These are phyloP conservation scores for Penicillium griseofulvum DNA, from an alignment of 2,329 filamentous ascomycete genomes.

Conservation along the genomic window DNA sequence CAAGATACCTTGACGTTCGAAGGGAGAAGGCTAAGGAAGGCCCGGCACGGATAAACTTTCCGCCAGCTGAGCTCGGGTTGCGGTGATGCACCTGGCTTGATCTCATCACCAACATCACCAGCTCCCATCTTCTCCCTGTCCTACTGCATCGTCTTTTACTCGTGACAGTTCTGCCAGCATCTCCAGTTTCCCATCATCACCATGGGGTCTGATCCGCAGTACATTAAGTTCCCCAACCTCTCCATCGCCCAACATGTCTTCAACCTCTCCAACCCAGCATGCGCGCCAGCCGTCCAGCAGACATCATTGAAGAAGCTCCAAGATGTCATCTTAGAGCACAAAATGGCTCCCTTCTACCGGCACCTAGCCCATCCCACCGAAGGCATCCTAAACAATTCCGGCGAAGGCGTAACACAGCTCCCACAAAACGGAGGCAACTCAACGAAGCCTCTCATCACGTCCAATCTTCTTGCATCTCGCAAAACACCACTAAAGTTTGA, in stretches of 20 bases:
- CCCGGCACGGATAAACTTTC: constrained; percentile 32
- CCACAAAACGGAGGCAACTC: constrained; percentile 39
- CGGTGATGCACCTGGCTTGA: constrained; percentile 21
- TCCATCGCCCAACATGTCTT: constrained; percentile 66
- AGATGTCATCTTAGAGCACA: constrained; percentile 62
- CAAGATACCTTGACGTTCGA: not conserved
- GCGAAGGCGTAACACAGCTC: constrained; percentile 59
- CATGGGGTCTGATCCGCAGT: constrained; percentile 64
- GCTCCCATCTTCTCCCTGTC: constrained; percentile 8
- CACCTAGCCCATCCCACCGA: constrained; percentile 65
- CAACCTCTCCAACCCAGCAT: constrained; percentile 62
- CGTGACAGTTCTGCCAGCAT: not conserved
- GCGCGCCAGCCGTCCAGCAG: constrained; percentile 53
- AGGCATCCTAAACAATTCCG: constrained; percentile 74
- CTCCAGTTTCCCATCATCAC: constrained; percentile 34
- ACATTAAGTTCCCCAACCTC: constrained; percentile 63
- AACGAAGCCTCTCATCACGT: constrained; percentile 55
- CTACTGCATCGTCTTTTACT: constrained; percentile 5
- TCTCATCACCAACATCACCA: constrained; percentile 20
- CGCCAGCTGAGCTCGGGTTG: constrained; percentile 36
- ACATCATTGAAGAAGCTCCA: constrained; percentile 60
- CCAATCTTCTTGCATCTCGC: constrained; percentile 73
- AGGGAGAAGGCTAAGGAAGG: not conserved
- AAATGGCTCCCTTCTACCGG: constrained; percentile 67
- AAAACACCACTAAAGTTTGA: constrained; percentile 62